Base-by-base conservation (phyloP, 768 basidiomycete species). In the Scleroderma citrinum region DNA sequence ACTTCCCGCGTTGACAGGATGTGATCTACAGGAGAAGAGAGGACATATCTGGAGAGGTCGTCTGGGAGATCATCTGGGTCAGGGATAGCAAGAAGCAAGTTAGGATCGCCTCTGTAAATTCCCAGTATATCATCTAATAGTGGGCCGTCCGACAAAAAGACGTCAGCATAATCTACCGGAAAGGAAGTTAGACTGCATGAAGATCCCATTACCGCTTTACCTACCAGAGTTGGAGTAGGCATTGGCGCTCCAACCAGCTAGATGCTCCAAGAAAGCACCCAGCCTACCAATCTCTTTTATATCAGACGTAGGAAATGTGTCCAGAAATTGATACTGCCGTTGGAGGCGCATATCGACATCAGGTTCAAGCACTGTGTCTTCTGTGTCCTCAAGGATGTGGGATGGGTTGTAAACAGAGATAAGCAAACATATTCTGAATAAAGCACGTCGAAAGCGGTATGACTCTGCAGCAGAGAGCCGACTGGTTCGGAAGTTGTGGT, bases 391-490 rank as follows among this genome's bases (percentile, higher is more conserved):
- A 12, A 38, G 36, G 36, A 16, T 12, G 36, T 3, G 7, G 14
- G n/a, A 12, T 38, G 17, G 3, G 29, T 42, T 48, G 13, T 53
- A 42, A 19, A 46, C 30, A 13, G 49, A 44, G 6, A 49, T 20
- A 23, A 44, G 54, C 5, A 61, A 36, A 51, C 55, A 62, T 36
- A 59, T 51, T 6, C 65, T 53, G 46, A 65, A 63, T 42, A 64
- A 35, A 8, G 61, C 66, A 12, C 60, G 45, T 3, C 45, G 46
- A 45, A 68, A 66, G n/a, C 56, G 59, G 5, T 47, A 16, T 11
- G 66, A 65, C 49, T 74, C 71, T 7, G 17, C 42, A 6, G 47
- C 35, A 13, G 63, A 49, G 10, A 74, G 59, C n/a, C 45, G 52
- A 45, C 66, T 70, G 13, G 45, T 54, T 5, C 30, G 35, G 21